Percentiles rank a stretch among this genome's conserved stretches.
These are phyloP conservation scores for Geotrichum bryndzae DNA, from an alignment of 1,139 yeast genomes.

Conservation along the genomic window DNA sequence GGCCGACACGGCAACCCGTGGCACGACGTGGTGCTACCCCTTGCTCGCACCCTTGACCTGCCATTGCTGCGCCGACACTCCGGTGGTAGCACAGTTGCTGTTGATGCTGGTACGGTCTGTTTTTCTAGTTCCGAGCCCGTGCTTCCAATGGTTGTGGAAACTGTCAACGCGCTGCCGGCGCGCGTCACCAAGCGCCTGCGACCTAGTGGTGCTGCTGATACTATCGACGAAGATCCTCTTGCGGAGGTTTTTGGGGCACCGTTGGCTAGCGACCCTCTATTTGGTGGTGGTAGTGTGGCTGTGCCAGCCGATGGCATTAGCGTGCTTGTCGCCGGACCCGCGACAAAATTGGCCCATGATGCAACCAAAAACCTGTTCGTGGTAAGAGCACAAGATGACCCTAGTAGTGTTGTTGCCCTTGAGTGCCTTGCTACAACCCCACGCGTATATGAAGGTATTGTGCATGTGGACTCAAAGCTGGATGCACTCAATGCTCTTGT, in stretches of 20 bases:
- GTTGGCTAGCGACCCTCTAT: neutral
- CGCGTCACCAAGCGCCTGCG: conserved; percentile 5
- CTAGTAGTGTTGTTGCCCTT: conserved; percentile 84
- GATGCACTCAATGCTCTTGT: conserved; percentile 52
- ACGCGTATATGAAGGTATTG: conserved; percentile 93
- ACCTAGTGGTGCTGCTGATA: neutral
- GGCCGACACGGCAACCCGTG: conserved; percentile 96
- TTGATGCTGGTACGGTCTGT: conserved; percentile 85
- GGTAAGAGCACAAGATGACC: conserved; percentile 38
- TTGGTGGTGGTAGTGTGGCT: neutral
- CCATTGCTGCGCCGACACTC: conserved; percentile 72
- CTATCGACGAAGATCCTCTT: conserved; percentile 1
- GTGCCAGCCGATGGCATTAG: neutral
- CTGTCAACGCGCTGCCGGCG: conserved; percentile 40
- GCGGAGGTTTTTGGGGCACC: neutral
- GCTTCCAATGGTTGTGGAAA: conserved; percentile 47
- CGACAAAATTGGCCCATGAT: conserved; percentile 59
- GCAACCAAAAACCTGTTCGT: conserved; percentile 33
- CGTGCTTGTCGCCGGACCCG: conserved; percentile 26
- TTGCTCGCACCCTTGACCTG: conserved; percentile 47
- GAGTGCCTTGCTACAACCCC: conserved; percentile 74
- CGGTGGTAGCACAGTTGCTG: conserved; percentile 97
- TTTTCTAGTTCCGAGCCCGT: conserved; percentile 64
- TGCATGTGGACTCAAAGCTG: conserved; percentile 67
- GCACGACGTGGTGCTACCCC: conserved; percentile 67